Evolutionary conservation across 78 protist species (phyloP).

Genomic region (Creolimax fragrantissima): DNA sequence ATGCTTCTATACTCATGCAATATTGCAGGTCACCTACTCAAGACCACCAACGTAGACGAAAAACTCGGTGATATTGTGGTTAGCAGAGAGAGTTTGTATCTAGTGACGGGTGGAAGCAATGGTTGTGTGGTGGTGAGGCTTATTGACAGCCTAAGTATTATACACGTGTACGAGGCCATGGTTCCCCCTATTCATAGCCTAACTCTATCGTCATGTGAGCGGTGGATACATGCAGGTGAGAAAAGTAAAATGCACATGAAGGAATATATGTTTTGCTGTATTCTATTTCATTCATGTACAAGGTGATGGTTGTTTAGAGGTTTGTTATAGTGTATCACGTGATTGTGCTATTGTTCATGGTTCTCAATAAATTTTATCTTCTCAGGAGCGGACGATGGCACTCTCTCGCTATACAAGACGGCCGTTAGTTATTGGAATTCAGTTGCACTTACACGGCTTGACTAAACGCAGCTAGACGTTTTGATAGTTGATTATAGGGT

Average conservation of each 20-base stretch:
- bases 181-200: neutral
- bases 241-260: neutral
- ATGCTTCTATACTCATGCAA: too few relatives aligned
- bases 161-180: constrained; percentile 9
- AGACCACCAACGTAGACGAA: neutral
- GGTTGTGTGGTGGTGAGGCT: constrained; percentile 2
- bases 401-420: neutral
- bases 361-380: too few relatives aligned
- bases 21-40: neutral
- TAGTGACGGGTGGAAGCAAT: neutral
- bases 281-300: neutral
- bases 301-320: neutral
- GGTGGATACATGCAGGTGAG: neutral
- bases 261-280: neutral
- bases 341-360: too few relatives aligned
- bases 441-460: neutral
- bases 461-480: neutral
- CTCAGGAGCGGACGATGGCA: neutral
- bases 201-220: neutral
- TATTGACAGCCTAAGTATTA: neutral
- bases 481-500: neutral
- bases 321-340: neutral
- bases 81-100: neutral
- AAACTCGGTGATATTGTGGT: neutral
- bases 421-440: neutral